Conservation (phyloP, 352 stramenopile species). For the Phytophthora sp. region DNA sequence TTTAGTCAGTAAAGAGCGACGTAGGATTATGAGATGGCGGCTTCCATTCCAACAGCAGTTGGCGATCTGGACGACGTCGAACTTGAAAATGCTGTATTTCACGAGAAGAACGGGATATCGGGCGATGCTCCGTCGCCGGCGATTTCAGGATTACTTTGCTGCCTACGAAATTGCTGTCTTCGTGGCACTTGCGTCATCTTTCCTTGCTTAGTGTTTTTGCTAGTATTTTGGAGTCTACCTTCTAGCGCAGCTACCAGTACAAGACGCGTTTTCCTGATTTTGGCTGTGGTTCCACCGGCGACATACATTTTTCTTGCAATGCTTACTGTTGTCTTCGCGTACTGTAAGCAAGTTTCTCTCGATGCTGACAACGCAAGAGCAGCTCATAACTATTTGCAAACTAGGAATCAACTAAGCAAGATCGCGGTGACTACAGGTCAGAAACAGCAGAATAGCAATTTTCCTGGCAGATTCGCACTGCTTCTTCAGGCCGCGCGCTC, state of each 20-base stretch:
- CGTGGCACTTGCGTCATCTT: conserved; percentile 56
- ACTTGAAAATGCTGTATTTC: conserved; percentile 67
- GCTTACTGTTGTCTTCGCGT: conserved; percentile 52
- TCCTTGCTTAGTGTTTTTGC: conserved; percentile 59
- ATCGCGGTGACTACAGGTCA: conserved; percentile 54
- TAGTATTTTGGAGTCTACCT: conserved; percentile 49
- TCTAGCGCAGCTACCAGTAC: conserved; percentile 25
- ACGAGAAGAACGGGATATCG: conserved; percentile 49
- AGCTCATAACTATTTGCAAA: conserved; percentile 62
- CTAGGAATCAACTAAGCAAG: conserved; percentile 47
- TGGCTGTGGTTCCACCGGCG: conserved; percentile 41
- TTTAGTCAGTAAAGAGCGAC: too few species aligned
- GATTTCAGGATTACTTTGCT: conserved; percentile 66
- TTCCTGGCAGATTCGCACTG: conserved; percentile 64
- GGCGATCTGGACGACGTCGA: conserved; percentile 9
- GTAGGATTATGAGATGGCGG: conserved; percentile 33
- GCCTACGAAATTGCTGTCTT: conserved; percentile 68
- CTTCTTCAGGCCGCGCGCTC: conserved; percentile 65
- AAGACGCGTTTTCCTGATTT: conserved; percentile 48
- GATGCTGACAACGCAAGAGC: conserved; percentile 65
- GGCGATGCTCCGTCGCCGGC: conserved; percentile 32
- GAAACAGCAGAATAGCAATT: conserved; percentile 27
- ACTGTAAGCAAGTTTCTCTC: conserved; percentile 50
- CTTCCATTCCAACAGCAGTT: conserved; percentile 13
- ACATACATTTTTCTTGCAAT: conserved; percentile 47